A percentile compares a stretch with the other conserved stretches of the same genome.
phyloP scores from a whole-genome alignment of 371 early-diverging fungal species.

The Mucor velutinosus region DNA sequence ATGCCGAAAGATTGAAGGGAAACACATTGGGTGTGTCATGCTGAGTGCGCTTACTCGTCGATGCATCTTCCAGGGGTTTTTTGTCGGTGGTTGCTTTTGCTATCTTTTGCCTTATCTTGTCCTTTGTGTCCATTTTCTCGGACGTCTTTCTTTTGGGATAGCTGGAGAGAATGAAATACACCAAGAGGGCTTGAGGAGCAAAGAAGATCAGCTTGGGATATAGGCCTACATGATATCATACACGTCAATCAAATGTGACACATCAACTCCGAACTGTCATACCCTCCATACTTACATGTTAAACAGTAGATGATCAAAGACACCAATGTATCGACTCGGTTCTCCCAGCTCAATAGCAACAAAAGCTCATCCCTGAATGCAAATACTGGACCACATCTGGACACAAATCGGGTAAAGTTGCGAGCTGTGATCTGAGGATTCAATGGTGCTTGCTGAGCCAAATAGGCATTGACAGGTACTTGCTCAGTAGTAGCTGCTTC shows the following conservation, averaged over 20 bases:
- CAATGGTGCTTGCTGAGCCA: slow-evolving; percentile 34
- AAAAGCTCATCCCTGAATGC: slow-evolving; percentile 37
- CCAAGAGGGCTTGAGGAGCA: slow-evolving; percentile 34
- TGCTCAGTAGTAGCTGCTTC: slow-evolving; percentile 31
- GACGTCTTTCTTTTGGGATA: slow-evolving; percentile 11
- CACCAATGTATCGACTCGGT: slow-evolving; percentile 35
- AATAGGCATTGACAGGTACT: slow-evolving; percentile 33
- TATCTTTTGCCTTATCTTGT: not conserved
- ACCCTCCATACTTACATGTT: slow-evolving; percentile 26
- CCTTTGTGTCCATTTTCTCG: not conserved
- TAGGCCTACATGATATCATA: slow-evolving; percentile 25
- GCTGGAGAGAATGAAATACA: slow-evolving; percentile 16
- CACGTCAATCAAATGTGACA: not conserved
- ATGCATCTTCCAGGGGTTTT: not conserved
- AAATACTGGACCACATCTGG: slow-evolving; percentile 49
- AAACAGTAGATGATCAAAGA: slow-evolving; percentile 39
- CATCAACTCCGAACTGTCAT: not conserved
- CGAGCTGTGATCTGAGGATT: slow-evolving; percentile 44
- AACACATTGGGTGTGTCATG: slow-evolving; percentile 1
- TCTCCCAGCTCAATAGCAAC: slow-evolving; percentile 46
- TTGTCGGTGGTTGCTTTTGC: not conserved
- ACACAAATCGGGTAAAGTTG: slow-evolving; percentile 48
- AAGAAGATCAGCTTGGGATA: slow-evolving; percentile 41
- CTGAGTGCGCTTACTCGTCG: not conserved
- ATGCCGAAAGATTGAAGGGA: slow-evolving; percentile 8